Evolutionary conservation across 2,329 filamentous ascomycete genomes (phyloP).

Genomic region (Hypoxylon sp.): DNA sequence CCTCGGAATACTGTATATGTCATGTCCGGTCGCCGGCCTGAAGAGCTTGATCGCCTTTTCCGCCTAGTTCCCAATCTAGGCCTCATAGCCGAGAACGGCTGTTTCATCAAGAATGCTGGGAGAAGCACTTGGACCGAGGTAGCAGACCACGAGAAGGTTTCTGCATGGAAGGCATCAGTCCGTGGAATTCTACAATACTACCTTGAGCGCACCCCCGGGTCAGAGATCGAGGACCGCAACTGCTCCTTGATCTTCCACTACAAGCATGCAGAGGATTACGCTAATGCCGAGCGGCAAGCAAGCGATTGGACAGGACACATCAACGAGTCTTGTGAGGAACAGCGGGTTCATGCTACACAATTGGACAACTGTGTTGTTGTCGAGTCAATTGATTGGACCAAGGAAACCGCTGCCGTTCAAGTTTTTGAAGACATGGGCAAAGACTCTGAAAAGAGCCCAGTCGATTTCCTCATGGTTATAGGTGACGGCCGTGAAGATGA

Average conservation of each 20-base stretch:
- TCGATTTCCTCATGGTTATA: constrained; percentile 90
- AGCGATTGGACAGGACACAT: constrained; percentile 94
- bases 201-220: constrained; percentile 88
- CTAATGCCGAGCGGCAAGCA: constrained; percentile 82
- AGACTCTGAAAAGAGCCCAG: constrained; percentile 57
- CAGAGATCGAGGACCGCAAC: constrained; percentile 90
- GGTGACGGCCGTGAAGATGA: constrained; percentile 96
- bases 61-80: constrained; percentile 86
- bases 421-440: constrained; percentile 74
- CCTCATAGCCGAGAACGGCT: constrained; percentile 94
- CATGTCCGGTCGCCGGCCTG: constrained; percentile 90
- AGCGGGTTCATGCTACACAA: constrained; percentile 86
- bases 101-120: constrained; percentile 83
- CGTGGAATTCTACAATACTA: constrained; percentile 89
- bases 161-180: constrained; percentile 87
- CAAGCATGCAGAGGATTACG: constrained; percentile 82
- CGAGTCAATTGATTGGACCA: constrained; percentile 88
- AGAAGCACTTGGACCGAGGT: constrained; percentile 82
- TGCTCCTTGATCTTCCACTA: constrained; percentile 95
- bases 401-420: constrained; percentile 83
- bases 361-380: constrained; percentile 86
- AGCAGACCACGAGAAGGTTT: constrained; percentile 78
- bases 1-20: constrained; percentile 89
- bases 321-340: constrained; percentile 90
- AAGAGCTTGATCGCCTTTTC: constrained; percentile 90